These are phyloP conservation scores for Penicillium arizonense DNA, from an alignment of 495 filamentous ascomycete genomes.

Conservation along the genomic window DNA sequence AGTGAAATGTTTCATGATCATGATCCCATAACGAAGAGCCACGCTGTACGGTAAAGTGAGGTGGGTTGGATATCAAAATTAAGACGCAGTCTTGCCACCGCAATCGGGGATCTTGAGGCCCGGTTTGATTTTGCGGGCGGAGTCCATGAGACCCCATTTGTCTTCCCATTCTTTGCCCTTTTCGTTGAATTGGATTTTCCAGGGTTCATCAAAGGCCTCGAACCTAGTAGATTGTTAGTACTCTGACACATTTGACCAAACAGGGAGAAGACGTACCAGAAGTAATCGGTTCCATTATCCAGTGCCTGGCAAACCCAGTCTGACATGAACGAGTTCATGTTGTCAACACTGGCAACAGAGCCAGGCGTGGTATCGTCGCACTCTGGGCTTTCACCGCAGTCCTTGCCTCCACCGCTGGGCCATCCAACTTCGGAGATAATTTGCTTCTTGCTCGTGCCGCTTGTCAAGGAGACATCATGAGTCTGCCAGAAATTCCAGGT, in stretches of 20 bases:
- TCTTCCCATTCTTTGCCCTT: conserved; percentile 83
- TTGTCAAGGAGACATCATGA: conserved; percentile 59
- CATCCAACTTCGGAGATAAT: conserved; percentile 91
- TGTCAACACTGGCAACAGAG: conserved; percentile 72
- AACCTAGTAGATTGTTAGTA: conserved; percentile 52
- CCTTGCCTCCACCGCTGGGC: conserved; percentile 81
- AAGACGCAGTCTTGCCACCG: conserved; percentile 65
- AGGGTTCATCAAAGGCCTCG: conserved; percentile 92
- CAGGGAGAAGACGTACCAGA: conserved; percentile 61
- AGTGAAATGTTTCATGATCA: conserved; percentile 20
- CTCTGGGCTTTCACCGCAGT: conserved; percentile 59
- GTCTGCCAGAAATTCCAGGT: conserved; percentile 76
- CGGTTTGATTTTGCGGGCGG: conserved; percentile 78
- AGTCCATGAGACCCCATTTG: conserved; percentile 92
- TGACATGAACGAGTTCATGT: conserved; percentile 86
- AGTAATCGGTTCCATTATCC: conserved; percentile 82
- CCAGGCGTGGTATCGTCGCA: conserved; percentile 56
- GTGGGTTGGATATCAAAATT: background rate
- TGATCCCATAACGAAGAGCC: conserved; percentile 14
- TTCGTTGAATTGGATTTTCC: conserved; percentile 77
- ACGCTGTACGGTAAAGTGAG: too few relatives aligned
- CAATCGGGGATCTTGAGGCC: conserved; percentile 89
- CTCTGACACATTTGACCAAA: background rate
- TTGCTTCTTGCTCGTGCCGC: conserved; percentile 55
- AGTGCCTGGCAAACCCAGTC: conserved; percentile 82